phyloP scores from a whole-genome alignment of 768 basidiomycete species.

The Ramaria rubella region DNA sequence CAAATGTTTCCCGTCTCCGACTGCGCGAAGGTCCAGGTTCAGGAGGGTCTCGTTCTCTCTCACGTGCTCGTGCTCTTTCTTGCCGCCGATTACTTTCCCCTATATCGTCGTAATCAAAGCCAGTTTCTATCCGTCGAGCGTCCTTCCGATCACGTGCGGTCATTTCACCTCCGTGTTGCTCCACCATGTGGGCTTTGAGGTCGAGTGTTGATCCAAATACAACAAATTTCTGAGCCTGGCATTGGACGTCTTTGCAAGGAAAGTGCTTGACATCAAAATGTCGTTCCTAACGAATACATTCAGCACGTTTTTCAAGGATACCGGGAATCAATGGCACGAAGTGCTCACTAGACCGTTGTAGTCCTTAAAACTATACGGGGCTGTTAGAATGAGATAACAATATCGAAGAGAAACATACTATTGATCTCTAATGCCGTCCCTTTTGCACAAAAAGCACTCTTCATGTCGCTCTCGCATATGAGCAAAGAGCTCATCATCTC shows the following conservation, averaged over 20 bases:
- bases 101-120: conserved; percentile 62
- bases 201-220: conserved; percentile 87
- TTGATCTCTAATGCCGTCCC: conserved; percentile 69
- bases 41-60: conserved; percentile 38
- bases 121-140: conserved; percentile 56
- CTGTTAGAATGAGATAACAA: neutral
- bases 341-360: conserved; percentile 62
- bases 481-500: conserved; percentile 86
- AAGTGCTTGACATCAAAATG: conserved; percentile 74
- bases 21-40: conserved; percentile 19
- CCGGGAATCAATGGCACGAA: neutral
- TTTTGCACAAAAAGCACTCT: conserved; percentile 93
- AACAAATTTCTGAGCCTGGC: conserved; percentile 86
- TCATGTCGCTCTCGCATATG: conserved; percentile 95
- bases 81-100: conserved; percentile 35
- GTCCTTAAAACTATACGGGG: conserved; percentile 56
- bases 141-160: conserved; percentile 62
- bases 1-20: conserved; percentile 57
- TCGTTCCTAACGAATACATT: conserved; percentile 42
- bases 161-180: conserved; percentile 73
- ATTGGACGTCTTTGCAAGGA: conserved; percentile 67
- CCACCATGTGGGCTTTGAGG: conserved; percentile 85
- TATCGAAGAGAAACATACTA: conserved; percentile 53
- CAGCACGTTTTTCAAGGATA: neutral
- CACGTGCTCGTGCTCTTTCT: conserved; percentile 34